A percentile compares a stretch with the other conserved stretches of the same genome.
Evolutionary conservation across 306 rosid species (phyloP).

Genomic region (Acacia melanoxylon): DNA sequence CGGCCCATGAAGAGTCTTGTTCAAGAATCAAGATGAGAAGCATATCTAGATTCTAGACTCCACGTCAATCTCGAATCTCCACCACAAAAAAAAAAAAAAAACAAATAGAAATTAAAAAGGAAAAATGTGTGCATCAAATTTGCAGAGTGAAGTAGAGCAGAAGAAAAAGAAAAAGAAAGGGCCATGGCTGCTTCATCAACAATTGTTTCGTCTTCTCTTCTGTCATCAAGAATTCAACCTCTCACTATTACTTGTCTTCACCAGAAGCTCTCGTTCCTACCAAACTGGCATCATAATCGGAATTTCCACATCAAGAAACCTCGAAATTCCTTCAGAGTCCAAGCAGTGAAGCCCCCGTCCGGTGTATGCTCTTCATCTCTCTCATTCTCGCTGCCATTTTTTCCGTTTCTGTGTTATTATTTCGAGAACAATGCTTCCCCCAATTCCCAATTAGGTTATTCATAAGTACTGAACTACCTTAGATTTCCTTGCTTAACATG

Average conservation of each 20-base stretch:
- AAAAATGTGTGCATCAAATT: slow-evolving; percentile 31
- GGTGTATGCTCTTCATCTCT: slow-evolving; percentile 53
- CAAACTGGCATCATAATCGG: slow-evolving; percentile 22
- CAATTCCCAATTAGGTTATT: too few species aligned
- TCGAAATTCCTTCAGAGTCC: slow-evolving; percentile 45
- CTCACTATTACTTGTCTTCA: slow-evolving; percentile 5
- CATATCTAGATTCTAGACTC: not conserved
- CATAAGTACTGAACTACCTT: not conserved
- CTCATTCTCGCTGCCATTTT: not conserved
- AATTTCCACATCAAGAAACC: slow-evolving; percentile 9
- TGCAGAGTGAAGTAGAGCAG: not conserved
- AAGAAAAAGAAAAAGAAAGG: not conserved
- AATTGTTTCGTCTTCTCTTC: slow-evolving; percentile 45
- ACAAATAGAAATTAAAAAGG: not conserved
- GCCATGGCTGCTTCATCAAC: slow-evolving; percentile 67
- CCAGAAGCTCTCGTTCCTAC: slow-evolving; percentile 28
- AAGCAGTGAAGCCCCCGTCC: slow-evolving; percentile 74
- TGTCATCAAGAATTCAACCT: slow-evolving; percentile 35
- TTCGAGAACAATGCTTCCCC: not conserved
- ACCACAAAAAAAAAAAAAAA: slow-evolving; percentile 15
- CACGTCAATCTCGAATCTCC: not conserved
- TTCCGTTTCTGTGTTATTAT: not conserved
- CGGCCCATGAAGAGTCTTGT: not conserved
- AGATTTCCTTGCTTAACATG: not conserved
- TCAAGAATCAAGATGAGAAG: not conserved